Conservation (phyloP, 305 asterid genomes). For the Striga hermonthica region DNA sequence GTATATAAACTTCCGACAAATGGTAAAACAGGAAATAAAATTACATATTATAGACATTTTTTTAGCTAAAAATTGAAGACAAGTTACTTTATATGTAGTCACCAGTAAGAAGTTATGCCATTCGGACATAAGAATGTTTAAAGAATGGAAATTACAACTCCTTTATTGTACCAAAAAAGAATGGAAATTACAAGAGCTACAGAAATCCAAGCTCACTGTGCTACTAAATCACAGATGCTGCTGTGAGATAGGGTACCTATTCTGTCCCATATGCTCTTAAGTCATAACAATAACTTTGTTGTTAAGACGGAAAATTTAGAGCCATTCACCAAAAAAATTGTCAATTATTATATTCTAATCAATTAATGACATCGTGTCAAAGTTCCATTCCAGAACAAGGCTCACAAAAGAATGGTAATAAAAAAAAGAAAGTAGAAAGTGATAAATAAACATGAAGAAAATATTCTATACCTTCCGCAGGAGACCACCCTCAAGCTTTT, state of each 20-base stretch:
- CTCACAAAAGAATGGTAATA: neutral
- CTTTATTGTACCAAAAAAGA: no score
- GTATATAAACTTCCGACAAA: constrained; percentile 28
- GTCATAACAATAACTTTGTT: neutral
- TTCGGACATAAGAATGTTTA: neutral
- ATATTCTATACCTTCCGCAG: constrained; percentile 53
- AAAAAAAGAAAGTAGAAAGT: neutral
- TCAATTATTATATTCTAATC: neutral
- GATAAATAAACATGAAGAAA: constrained; percentile 2
- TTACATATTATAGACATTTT: neutral
- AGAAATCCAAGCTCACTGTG: neutral
- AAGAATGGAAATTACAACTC: neutral
- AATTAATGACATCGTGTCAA: neutral
- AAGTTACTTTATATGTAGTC: neutral
- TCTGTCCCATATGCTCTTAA: neutral
- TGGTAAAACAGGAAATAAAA: neutral
- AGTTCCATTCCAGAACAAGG: neutral
- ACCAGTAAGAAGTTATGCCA: neutral
- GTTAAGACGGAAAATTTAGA: neutral
- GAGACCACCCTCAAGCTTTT: constrained; percentile 94
- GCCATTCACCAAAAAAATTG: neutral
- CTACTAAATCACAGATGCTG: constrained; percentile 4
- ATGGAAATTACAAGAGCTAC: neutral
- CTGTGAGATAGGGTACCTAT: neutral
- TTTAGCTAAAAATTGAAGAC: constrained; percentile 1